phyloP scores from a whole-genome alignment of 2,329 filamentous ascomycete genomes.

The Colletotrichum eremochloae region DNA sequence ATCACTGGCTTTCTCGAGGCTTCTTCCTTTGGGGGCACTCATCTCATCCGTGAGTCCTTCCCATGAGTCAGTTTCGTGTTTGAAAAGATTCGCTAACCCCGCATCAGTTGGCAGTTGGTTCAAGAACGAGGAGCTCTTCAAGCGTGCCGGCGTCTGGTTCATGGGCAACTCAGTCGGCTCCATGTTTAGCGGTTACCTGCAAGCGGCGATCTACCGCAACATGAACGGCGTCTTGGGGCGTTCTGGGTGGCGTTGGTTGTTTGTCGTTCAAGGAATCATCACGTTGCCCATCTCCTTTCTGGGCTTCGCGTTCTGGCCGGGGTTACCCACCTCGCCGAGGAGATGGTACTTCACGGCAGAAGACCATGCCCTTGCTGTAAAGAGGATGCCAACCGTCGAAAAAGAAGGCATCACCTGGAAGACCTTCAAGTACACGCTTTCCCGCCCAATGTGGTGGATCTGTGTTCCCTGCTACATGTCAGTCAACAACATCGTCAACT shows the following conservation, averaged over 20 bases:
- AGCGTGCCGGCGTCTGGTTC: slow-evolving; percentile 63
- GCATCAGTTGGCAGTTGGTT: slow-evolving; percentile 61
- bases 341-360: slow-evolving; percentile 48
- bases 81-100: slow-evolving; percentile 46
- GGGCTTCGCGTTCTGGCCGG: slow-evolving; percentile 52
- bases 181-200: slow-evolving; percentile 70
- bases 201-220: slow-evolving; percentile 66
- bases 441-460: slow-evolving; percentile 45
- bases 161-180: slow-evolving; percentile 64
- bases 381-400: slow-evolving; percentile 46
- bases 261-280: slow-evolving; percentile 54
- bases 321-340: slow-evolving; percentile 48
- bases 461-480: slow-evolving; percentile 44
- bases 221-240: slow-evolving; percentile 62
- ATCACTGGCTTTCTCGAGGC: slow-evolving; percentile 45
- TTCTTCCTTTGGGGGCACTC: slow-evolving; percentile 47
- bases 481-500: fast-evolving
- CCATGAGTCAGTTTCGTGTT: slow-evolving; percentile 47
- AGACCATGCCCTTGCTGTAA: slow-evolving; percentile 46
- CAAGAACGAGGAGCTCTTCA: slow-evolving; percentile 57
- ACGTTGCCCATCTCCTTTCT: slow-evolving; percentile 45
- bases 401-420: slow-evolving; percentile 45
- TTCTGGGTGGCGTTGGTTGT: slow-evolving; percentile 56
- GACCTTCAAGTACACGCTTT: slow-evolving; percentile 45
- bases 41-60: slow-evolving; percentile 46